A percentile compares a stretch with the other conserved stretches of the same genome.
These are phyloP conservation scores for Clonostachys chloroleuca DNA, from an alignment of 2,329 filamentous ascomycete genomes.

Conservation along the genomic window DNA sequence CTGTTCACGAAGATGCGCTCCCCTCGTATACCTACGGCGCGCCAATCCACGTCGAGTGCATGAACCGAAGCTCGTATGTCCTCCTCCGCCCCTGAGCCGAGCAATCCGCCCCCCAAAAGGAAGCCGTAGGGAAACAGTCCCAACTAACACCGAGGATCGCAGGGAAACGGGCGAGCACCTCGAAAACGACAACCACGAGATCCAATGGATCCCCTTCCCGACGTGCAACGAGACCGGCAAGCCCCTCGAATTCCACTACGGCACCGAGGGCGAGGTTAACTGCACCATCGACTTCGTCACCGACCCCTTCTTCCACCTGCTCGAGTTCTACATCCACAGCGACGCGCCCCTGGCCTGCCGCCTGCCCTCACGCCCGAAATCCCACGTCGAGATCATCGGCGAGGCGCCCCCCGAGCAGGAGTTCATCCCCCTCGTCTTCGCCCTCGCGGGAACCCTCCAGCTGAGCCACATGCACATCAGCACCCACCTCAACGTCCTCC, in stretches of 20 bases:
- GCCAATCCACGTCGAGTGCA: slow-evolving; percentile 64
- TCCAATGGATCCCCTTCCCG: slow-evolving; percentile 90
- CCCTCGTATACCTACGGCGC: slow-evolving; percentile 65
- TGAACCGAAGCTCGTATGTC: slow-evolving; percentile 70
- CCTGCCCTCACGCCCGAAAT: slow-evolving; percentile 70
- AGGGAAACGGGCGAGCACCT: slow-evolving; percentile 91
- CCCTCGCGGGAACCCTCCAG: slow-evolving; percentile 84
- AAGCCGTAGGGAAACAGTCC: background rate
- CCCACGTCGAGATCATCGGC: slow-evolving; percentile 49
- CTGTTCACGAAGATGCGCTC: slow-evolving; percentile 33
- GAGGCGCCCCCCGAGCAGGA: slow-evolving; percentile 44
- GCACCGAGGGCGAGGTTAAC: slow-evolving; percentile 75
- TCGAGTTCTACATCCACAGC: slow-evolving; percentile 97
- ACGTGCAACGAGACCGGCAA: slow-evolving; percentile 82
- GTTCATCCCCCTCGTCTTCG: slow-evolving; percentile 84
- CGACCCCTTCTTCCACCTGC: slow-evolving; percentile 80
- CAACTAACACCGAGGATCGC: slow-evolving; percentile 1
- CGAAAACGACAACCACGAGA: slow-evolving; percentile 72
- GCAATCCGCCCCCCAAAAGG: background rate
- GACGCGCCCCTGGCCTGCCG: slow-evolving; percentile 92
- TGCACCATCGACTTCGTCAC: slow-evolving; percentile 75
- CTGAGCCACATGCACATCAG: slow-evolving; percentile 85
- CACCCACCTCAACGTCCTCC: slow-evolving; percentile 82
- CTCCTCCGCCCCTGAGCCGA: background rate
- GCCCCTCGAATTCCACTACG: slow-evolving; percentile 83